phyloP scores from a whole-genome alignment of 805 yeast species.

The Schwanniomyces sp. region DNA sequence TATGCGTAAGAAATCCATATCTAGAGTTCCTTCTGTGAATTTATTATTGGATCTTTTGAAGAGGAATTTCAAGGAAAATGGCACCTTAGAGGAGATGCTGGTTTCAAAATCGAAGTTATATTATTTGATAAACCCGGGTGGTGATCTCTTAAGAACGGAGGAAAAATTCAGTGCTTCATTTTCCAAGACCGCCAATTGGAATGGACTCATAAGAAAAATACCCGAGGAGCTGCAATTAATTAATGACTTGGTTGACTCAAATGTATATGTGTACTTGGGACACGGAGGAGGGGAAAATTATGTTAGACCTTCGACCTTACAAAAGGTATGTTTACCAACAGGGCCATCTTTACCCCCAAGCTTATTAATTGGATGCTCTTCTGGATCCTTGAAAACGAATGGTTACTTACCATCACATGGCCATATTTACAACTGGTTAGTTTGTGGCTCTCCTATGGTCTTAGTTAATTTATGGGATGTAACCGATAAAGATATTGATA shows the following conservation, averaged over 20 bases:
- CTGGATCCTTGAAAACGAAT: slow-evolving; percentile 60
- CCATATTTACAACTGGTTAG: slow-evolving; percentile 69
- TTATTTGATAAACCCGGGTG: slow-evolving; percentile 78
- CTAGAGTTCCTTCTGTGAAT: slow-evolving; percentile 70
- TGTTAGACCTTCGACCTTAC: slow-evolving; percentile 53
- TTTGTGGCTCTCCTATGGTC: slow-evolving; percentile 80
- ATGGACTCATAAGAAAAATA: slow-evolving; percentile 49
- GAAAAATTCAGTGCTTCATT: slow-evolving; percentile 33
- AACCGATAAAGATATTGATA: slow-evolving; percentile 92
- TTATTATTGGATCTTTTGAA: slow-evolving; percentile 41
- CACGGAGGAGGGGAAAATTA: slow-evolving; percentile 97
- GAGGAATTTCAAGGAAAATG: slow-evolving; percentile 1
- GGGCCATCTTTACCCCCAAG: slow-evolving; percentile 53
- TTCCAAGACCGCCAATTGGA: slow-evolving; percentile 14
- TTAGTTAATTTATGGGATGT: slow-evolving; percentile 95
- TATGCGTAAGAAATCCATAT: slow-evolving; percentile 53
- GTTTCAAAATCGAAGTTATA: slow-evolving; percentile 19
- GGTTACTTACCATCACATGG: slow-evolving; percentile 75
- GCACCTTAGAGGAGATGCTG: background rate
- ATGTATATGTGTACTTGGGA: slow-evolving; percentile 77
- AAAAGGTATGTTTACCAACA: slow-evolving; percentile 17
- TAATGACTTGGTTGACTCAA: slow-evolving; percentile 33
- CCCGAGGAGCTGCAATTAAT: slow-evolving; percentile 60
- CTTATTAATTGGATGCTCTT: slow-evolving; percentile 85
- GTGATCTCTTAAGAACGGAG: slow-evolving; percentile 73